A percentile compares a stretch with the other conserved stretches of the same genome.
Evolutionary conservation across 345 rosid genomes (phyloP).

Genomic region (Cardiospermum halicacabum): DNA sequence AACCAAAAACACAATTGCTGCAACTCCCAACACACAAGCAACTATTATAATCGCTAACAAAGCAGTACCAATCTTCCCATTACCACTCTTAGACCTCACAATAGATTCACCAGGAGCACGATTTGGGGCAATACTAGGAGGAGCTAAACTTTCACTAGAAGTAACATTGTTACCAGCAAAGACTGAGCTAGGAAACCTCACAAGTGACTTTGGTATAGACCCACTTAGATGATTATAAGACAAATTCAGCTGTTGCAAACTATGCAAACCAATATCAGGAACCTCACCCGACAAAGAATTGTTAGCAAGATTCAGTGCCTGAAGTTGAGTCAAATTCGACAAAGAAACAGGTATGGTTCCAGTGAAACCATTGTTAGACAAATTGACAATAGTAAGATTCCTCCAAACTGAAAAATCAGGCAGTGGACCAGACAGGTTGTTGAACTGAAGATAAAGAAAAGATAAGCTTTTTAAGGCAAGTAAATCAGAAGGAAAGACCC

Average conservation of each 20-base stretch:
- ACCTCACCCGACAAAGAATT: constrained; percentile 77
- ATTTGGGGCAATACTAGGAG: constrained; percentile 27
- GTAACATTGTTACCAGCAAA: constrained; percentile 67
- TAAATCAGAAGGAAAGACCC: constrained; percentile 68
- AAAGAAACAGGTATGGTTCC: constrained; percentile 64
- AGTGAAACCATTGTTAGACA: constrained; percentile 66
- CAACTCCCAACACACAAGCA: constrained; percentile 38
- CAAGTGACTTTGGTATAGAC: constrained; percentile 52
- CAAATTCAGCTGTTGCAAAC: constrained; percentile 49
- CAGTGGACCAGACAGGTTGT: constrained; percentile 61
- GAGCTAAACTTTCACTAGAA: constrained; percentile 20
- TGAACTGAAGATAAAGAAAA: constrained; percentile 70
- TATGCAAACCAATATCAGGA: constrained; percentile 56
- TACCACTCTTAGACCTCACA: constrained; percentile 25
- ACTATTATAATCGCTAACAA: constrained; percentile 44
- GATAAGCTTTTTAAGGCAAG: constrained; percentile 54
- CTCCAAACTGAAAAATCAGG: constrained; percentile 59
- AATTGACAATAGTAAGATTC: constrained; percentile 62
- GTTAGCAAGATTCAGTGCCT: constrained; percentile 67
- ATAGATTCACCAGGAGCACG: constrained; percentile 23
- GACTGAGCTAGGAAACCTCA: constrained; percentile 48
- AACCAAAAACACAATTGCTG: constrained; percentile 42
- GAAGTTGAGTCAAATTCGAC: constrained; percentile 55
- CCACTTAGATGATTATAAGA: constrained; percentile 65
- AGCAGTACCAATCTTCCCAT: constrained; percentile 45